Base-by-base conservation (phyloP, 257 asterid species). In the Fraxinus americana region DNA sequence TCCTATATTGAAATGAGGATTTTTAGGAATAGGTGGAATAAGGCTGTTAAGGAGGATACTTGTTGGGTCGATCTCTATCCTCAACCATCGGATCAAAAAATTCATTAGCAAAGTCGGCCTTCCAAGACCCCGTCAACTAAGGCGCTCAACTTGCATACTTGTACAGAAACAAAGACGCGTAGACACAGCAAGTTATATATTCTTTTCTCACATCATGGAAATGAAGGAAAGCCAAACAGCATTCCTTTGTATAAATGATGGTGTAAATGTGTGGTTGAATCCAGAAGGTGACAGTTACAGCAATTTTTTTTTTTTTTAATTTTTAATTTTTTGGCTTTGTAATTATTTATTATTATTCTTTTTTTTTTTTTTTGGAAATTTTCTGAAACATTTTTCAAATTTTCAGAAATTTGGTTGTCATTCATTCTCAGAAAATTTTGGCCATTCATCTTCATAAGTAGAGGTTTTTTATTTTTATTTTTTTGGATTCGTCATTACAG, bases 1-100 rank as follows among this genome's bases (percentile, higher is more conserved):
- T 94, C 97, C 0, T 85, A 83, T 74, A 61, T 52, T 7, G 98
- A 94, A 80, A 92, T 92, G 98, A 76, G 4, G 87, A 79, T 38
- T 0, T 92, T 94, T 73, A 81, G 61, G 82, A 78, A 71, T 2
- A 86, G 98, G 59, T 94, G 98, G 98, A 73, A 72, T 12, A 74
- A 82, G 16, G 96, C 97, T 1, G 91, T 82, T 32, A 59, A 84
- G 79, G 81, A 86, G 43, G 98, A 94, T 48, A 38, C 79, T 48
- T 94, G 98, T 72, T 94, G 97, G 97, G 78, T 83, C 23, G 90
- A 94, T 85, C 96, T 96, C 4, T 92, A 82, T 67, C 38, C 67
- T 38, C 77, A 76, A 70, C 74, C 77, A 0, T 0, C 29, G 2
- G 32, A 11, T 36, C 76, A 52, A 75, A 54, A 50, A 27, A 71